Conservation (phyloP, 176 grass and related monocot species). For the Lolium rigidum region DNA sequence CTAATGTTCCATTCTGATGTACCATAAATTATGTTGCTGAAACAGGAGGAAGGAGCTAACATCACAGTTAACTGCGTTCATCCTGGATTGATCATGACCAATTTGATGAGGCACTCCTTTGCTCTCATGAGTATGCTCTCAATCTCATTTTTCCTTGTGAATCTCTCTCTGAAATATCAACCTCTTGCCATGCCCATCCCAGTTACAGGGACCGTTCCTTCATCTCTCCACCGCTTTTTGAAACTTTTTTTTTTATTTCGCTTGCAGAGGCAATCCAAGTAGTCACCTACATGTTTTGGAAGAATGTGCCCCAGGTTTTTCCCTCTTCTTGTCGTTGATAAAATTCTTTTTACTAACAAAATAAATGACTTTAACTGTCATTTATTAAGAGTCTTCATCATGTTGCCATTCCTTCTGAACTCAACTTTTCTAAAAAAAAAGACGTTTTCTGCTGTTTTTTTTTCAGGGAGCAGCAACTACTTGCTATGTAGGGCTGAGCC, state of each 20-base stretch:
- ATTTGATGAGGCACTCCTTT: conserved; percentile 91
- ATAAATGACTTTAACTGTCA: not conserved
- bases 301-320: conserved; percentile 85
- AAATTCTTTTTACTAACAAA: not conserved
- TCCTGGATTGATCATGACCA: conserved; percentile 97
- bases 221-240: not conserved
- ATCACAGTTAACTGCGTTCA: conserved; percentile 86
- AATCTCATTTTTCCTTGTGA: not conserved
- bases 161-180: conserved; percentile 5
- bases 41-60: conserved; percentile 90
- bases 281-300: conserved; percentile 83
- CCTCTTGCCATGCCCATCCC: not conserved
- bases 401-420: not conserved
- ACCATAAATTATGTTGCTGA: conserved; percentile 1
- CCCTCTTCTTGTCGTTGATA: conserved; percentile 6
- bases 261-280: conserved; percentile 63
- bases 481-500: conserved; percentile 73
- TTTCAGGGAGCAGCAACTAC: conserved; percentile 87
- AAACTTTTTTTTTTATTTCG: conserved; percentile 27
- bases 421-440: conserved; percentile 1
- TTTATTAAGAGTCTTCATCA: not conserved
- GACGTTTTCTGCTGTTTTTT: not conserved
- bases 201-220: not conserved
- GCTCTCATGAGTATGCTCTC: conserved; percentile 76
- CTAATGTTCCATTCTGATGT: conserved; percentile 2